Base-by-base conservation (phyloP, 352 stramenopile species). In the Pythium monospermum region DNA sequence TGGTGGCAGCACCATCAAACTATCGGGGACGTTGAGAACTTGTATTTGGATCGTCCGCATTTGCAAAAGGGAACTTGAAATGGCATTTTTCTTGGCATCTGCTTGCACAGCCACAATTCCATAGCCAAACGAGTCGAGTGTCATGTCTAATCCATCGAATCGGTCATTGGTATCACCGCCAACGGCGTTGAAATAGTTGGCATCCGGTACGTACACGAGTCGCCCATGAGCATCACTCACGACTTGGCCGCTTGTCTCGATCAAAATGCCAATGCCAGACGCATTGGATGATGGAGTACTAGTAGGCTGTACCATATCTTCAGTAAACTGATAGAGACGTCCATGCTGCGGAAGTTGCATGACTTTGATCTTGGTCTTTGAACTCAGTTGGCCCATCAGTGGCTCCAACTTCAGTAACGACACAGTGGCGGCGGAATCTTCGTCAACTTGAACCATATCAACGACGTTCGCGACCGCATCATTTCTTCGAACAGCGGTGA, bases 11-110 rank as follows among this genome's bases (percentile, higher is more conserved):
- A 88, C 51, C 25, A 61, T 21, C 8, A 91, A 27, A 12, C 56
- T 41, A 33, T 88, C 77, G 1, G 68, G 67, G 8, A 66, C 53
- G 31, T 72, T 83, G 0, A 71, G 23, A n/a, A 87, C 75, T n/a
- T 73, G 61, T 12, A 91, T 40, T 25, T 68, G 47, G n/a, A 90
- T 42, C 3, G 12, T 40, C 57, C 37, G 16, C 30, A 25, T 30
- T 3, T 4, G 25, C 23, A 30, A 40, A 13, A 25, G 4, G 26
- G 0, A 40, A n/a, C n/a, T n/a, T n/a, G n/a, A n/a, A n/a, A n/a
- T n/a, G n/a, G n/a, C n/a, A n/a, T n/a, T n/a, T n/a, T n/a, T n/a
- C n/a, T n/a, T n/a, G n/a, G n/a, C n/a, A n/a, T n/a, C n/a, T 15
- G 21, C 2, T 16, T 37, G 26, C 6, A 49, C 21, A 30, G 23